Evolutionary conservation across 805 yeast species (phyloP), one percentile per base, ranked within the genome.

Genomic region (Yamadazyma kitorensis): DNA sequence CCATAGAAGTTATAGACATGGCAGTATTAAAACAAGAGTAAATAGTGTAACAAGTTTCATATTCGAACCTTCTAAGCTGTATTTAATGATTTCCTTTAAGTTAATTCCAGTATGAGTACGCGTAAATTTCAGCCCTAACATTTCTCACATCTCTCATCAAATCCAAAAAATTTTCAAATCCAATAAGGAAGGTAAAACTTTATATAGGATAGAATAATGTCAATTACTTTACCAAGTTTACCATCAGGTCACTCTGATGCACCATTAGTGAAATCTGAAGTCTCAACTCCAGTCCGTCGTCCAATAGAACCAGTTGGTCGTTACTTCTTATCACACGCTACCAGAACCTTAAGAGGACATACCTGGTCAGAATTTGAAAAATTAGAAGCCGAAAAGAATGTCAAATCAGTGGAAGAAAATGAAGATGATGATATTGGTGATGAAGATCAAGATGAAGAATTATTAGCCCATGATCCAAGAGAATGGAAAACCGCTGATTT

Each of bases 351-450:
- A 51, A 81, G 96, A 68, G 96, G 96, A 61, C 96, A 95, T 70
- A 87, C 98, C 31, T 93, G 97, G 96, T 87, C 97, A 36, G 98
- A 93, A 68, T 93, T 78, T 56, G 98, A 93, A 69, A 82, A 84
- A 61, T 70, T 88, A 48, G 94, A 89, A 74, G 96, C 96, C 41
- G 94, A 82, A 58, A 80, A 78, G 66, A 86, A 86, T 63, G 95
- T 85, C 53, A 74, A 75, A 52, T 64, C 65, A 37, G 77, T 78
- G 43, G 95, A 85, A 50, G 82, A 76, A 49, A 56, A 74, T 43
- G 64, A 59, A 39, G 78, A 74, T 40, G 85, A 78, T 36, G 82
- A 80, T 48, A 76, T 79, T 51, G 76, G 82, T 19, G 94, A 88
- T 54, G 89, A 81, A 47, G 87, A 80, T 39, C 83, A 78, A 60